Conservation (phyloP, 169 alveolate species). For the Plasmodium inui region DNA sequence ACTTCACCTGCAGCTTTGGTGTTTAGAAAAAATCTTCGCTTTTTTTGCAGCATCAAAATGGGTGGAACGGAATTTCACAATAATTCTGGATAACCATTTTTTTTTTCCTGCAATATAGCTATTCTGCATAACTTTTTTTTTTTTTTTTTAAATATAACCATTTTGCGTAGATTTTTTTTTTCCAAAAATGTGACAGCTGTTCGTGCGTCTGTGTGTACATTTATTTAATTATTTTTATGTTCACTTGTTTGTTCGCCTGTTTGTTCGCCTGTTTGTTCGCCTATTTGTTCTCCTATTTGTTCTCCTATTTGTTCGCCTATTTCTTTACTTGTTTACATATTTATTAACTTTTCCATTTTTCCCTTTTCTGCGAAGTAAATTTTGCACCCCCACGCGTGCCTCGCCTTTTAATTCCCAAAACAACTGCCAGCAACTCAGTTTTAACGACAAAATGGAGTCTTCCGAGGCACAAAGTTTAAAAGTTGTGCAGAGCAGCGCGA, state of each 20-base stretch:
- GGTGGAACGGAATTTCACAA: constrained; percentile 14
- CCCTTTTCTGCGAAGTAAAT: not conserved
- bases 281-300: too few species aligned
- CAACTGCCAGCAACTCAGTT: not conserved
- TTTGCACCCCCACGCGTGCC: constrained; percentile 1
- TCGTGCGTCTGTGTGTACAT: not conserved
- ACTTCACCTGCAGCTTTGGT: constrained; percentile 1
- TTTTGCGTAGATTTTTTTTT: constrained; percentile 6
- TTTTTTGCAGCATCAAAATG: constrained; percentile 6
- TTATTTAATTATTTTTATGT: not conserved
- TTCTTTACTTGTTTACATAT: not conserved
- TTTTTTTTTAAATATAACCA: not conserved
- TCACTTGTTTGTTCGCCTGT: not conserved
- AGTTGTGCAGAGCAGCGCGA: constrained; percentile 10
- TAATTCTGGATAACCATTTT: not conserved
- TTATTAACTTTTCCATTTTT: constrained; percentile 11
- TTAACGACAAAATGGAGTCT: constrained; percentile 54
- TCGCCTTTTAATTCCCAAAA: constrained; percentile 18
- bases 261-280: too few species aligned
- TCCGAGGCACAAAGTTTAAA: constrained; percentile 48
- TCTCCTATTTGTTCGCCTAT: not conserved
- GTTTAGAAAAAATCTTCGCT: constrained; percentile 43
- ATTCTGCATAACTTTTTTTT: not conserved
- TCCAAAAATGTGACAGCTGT: constrained; percentile 2
- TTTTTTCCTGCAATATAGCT: not conserved